phyloP scores from a whole-genome alignment of 371 early-diverging fungal species.

The Apophysomyces elegans region DNA sequence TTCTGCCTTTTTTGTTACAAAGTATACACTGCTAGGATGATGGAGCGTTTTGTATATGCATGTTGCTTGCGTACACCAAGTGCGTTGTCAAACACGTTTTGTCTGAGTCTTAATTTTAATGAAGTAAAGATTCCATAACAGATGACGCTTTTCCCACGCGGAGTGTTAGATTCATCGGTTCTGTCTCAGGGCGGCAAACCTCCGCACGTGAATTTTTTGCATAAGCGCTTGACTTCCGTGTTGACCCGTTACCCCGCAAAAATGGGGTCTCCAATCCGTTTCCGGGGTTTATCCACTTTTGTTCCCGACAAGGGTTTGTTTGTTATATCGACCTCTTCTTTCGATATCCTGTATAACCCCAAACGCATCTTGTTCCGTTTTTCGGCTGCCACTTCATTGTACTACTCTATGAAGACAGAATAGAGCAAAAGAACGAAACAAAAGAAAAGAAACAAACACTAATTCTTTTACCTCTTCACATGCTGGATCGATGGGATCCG shows the following conservation, averaged over 20 bases:
- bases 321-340: too few species aligned
- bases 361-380: neutral
- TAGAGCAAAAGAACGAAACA: too few species aligned
- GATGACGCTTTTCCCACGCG: neutral
- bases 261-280: neutral
- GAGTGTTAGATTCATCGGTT: neutral
- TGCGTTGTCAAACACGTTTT: neutral
- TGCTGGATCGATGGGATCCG: too few species aligned
- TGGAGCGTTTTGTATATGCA: neutral
- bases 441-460: too few species aligned
- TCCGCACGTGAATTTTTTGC: constrained; percentile 5
- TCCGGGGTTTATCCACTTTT: neutral
- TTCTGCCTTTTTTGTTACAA: neutral
- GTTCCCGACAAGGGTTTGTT: neutral
- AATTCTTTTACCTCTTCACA: too few species aligned
- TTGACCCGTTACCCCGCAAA: constrained; percentile 8
- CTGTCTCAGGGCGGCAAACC: neutral
- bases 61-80: neutral
- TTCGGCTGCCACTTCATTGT: too few species aligned
- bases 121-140: neutral
- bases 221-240: neutral
- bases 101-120: neutral
- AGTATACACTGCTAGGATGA: neutral
- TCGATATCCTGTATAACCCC: neutral
- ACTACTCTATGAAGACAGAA: too few species aligned